Evolutionary conservation across 2,329 filamentous ascomycete genomes (phyloP).

Genomic region (Trichoderma simmonsii): DNA sequence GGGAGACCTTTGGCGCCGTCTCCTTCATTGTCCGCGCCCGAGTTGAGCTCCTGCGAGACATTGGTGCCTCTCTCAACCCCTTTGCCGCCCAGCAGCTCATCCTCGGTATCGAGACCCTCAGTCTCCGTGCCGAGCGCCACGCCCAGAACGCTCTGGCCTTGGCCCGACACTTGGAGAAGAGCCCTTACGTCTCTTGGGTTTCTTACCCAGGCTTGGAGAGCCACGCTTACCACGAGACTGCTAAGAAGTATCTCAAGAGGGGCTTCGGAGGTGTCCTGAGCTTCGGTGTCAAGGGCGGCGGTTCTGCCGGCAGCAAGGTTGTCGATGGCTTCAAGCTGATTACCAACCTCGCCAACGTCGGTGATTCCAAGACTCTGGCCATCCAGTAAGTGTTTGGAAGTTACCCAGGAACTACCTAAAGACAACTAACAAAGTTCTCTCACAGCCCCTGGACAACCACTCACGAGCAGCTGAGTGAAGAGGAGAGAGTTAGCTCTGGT

Average conservation of each 20-base stretch:
- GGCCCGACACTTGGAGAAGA: constrained; percentile 78
- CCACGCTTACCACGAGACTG: constrained; percentile 74
- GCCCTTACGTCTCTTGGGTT: constrained; percentile 85
- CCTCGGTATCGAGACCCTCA: constrained; percentile 85
- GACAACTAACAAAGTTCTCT: neutral
- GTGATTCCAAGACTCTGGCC: constrained; percentile 90
- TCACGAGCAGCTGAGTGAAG: constrained; percentile 82
- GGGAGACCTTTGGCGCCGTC: constrained; percentile 81
- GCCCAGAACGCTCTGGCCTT: constrained; percentile 78
- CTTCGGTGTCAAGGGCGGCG: constrained; percentile 89
- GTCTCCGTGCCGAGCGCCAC: constrained; percentile 80
- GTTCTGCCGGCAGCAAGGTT: constrained; percentile 75
- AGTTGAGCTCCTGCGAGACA: constrained; percentile 85
- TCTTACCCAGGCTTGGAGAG: constrained; percentile 85
- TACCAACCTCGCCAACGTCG: constrained; percentile 93
- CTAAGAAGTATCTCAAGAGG: constrained; percentile 80
- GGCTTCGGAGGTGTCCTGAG: constrained; percentile 89
- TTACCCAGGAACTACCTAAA: neutral
- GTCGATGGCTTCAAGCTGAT: constrained; percentile 95
- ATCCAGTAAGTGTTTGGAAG: constrained; percentile 59
- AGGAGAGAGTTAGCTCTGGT: constrained; percentile 77
- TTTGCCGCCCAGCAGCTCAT: constrained; percentile 92
- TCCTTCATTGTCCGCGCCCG: constrained; percentile 82
- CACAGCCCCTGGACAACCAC: constrained; percentile 81
- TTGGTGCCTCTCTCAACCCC: constrained; percentile 79